phyloP scores from a whole-genome alignment of 1,139 yeast species.

The Torulaspora globosa region DNA sequence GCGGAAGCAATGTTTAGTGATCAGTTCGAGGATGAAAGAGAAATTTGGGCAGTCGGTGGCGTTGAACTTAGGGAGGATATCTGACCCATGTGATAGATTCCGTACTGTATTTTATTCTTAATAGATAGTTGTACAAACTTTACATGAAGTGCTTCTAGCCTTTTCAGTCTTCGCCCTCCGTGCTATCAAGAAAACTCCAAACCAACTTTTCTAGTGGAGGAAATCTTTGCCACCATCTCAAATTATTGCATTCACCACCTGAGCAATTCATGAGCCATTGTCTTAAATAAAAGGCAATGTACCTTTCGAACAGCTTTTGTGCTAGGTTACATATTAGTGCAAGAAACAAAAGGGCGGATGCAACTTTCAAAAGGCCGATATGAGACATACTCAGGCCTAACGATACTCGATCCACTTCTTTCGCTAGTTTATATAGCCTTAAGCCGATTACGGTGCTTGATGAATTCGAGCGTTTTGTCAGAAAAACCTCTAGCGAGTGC shows the following conservation, averaged over 20 bases:
- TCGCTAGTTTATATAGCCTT: no score
- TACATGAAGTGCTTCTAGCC: background rate
- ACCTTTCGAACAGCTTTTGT: constrained; percentile 11
- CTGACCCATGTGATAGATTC: background rate
- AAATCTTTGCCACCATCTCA: constrained; percentile 30
- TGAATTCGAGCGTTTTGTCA: no score
- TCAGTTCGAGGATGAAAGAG: constrained; percentile 77
- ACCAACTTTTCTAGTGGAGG: constrained; percentile 21
- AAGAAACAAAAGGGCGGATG: constrained; percentile 9
- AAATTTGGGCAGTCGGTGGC: constrained; percentile 84
- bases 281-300: constrained; percentile 11
- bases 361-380: constrained; percentile 5
- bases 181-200: constrained; percentile 28
- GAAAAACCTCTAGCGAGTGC: no score
- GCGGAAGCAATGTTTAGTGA: constrained; percentile 81
- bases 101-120: background rate
- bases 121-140: background rate
- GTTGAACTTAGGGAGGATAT: constrained; percentile 42
- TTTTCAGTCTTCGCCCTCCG: constrained; percentile 15
- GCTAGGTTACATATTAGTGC: constrained; percentile 16
- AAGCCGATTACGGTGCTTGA: no score
- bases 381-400: background rate
- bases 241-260: constrained; percentile 14
- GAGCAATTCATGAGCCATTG: constrained; percentile 23
- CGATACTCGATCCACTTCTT: background rate